A percentile compares a stretch with the other conserved stretches of the same genome.
phyloP scores from a whole-genome alignment of 345 rosid species.

The Iberis pinnata region DNA sequence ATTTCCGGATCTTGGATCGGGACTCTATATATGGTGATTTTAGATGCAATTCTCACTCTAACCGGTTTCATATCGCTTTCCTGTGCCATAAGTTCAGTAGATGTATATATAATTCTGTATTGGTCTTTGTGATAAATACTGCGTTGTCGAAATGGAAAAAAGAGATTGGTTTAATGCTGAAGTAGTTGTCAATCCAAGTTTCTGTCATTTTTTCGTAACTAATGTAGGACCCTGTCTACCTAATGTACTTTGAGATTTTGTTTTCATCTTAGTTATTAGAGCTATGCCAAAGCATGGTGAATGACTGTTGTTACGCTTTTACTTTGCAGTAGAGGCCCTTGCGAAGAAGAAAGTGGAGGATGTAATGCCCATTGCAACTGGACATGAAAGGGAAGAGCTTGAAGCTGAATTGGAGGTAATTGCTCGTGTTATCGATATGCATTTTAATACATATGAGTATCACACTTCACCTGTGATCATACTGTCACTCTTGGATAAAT shows the following conservation, averaged over 20 bases:
- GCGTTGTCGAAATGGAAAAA: background rate
- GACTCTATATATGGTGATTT: background rate
- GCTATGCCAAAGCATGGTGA: too few species aligned
- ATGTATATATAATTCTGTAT: background rate
- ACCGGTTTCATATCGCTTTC: background rate
- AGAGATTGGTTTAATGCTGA: slow-evolving; percentile 7
- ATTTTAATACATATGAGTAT: background rate
- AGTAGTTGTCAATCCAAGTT: background rate
- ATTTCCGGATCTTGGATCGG: slow-evolving; percentile 1
- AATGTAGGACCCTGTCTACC: background rate
- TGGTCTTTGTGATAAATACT: background rate
- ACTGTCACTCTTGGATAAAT: background rate
- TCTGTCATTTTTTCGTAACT: too few species aligned
- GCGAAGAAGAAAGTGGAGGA: slow-evolving; percentile 46
- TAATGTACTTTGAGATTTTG: background rate
- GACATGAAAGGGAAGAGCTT: slow-evolving; percentile 79
- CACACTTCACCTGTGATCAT: background rate
- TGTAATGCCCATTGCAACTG: slow-evolving; percentile 77
- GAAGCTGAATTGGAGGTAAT: slow-evolving; percentile 61
- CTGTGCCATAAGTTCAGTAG: slow-evolving; percentile 7
- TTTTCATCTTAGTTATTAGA: too few species aligned
- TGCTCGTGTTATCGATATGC: background rate
- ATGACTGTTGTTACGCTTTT: background rate
- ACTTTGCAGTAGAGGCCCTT: slow-evolving; percentile 15
- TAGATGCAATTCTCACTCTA: background rate